phyloP scores from a whole-genome alignment of 2,329 filamentous ascomycete genomes.

The Tolypocladium amazonense region DNA sequence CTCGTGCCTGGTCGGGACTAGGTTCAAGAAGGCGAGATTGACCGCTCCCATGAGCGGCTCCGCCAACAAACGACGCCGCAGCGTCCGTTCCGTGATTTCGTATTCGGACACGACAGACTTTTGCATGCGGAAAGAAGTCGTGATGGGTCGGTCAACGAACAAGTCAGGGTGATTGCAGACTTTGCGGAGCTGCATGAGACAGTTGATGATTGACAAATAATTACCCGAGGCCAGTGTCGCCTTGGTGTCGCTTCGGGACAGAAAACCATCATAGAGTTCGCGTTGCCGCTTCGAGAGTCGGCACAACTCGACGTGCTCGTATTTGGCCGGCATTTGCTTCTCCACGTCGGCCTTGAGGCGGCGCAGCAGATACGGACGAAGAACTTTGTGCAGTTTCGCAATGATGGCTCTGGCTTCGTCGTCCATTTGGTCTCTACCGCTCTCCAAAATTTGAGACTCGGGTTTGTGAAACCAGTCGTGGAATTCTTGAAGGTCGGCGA shows the following conservation, averaged over 20 bases:
- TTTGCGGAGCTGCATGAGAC: conserved; percentile 92
- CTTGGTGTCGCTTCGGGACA: conserved; percentile 80
- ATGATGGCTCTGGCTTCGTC: conserved; percentile 89
- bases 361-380: conserved; percentile 83
- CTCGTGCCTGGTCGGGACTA: conserved; percentile 65
- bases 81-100: conserved; percentile 57
- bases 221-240: conserved; percentile 86
- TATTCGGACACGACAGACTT: conserved; percentile 68
- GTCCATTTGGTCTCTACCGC: conserved; percentile 86
- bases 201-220: conserved; percentile 96
- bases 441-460: conserved; percentile 91
- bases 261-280: conserved; percentile 92
- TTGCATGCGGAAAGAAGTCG: conserved; percentile 90
- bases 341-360: conserved; percentile 94
- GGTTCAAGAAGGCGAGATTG: conserved; percentile 67
- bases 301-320: conserved; percentile 94
- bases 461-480: conserved; percentile 93
- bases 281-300: conserved; percentile 90
- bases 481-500: conserved; percentile 91
- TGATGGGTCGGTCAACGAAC: conserved; percentile 91
- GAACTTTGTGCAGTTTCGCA: conserved; percentile 83
- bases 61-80: conserved; percentile 56
- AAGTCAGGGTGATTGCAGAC: conserved; percentile 98
- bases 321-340: conserved; percentile 97
- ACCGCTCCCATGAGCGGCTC: conserved; percentile 52